phyloP scores from a whole-genome alignment of 2,329 filamentous ascomycete genomes.

The Pleomassaria siparia region DNA sequence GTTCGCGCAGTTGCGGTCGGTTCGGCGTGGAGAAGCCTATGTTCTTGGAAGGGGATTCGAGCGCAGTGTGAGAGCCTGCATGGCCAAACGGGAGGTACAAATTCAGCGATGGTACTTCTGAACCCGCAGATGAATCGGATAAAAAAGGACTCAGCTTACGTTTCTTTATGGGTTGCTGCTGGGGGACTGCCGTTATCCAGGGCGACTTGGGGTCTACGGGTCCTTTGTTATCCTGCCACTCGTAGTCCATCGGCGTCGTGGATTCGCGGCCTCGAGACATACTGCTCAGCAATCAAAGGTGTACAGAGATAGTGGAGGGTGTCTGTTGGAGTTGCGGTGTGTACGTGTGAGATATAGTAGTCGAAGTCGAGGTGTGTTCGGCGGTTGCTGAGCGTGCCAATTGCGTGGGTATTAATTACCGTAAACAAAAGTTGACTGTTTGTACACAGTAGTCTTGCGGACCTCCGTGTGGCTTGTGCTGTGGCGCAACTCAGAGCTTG shows the following conservation, averaged over 20 bases:
- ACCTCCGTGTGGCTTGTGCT: slow-evolving; percentile 5
- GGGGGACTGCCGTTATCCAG: slow-evolving; percentile 43
- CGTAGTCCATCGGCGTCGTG: slow-evolving; percentile 57
- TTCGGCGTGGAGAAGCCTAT: slow-evolving; percentile 36
- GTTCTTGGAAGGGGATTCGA: slow-evolving; percentile 53
- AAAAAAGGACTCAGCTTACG: slow-evolving; percentile 32
- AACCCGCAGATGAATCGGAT: neutral
- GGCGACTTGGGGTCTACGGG: slow-evolving; percentile 51
- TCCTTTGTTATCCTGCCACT: slow-evolving; percentile 52
- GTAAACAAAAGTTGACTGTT: slow-evolving; percentile 10
- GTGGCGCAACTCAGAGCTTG: slow-evolving; percentile 4
- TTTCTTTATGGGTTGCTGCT: slow-evolving; percentile 37
- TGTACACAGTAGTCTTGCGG: slow-evolving; percentile 3
- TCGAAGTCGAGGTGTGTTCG: neutral
- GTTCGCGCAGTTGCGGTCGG: slow-evolving; percentile 51
- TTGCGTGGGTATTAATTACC: too few relatives aligned
- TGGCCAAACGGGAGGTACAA: slow-evolving; percentile 15
- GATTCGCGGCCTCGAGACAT: slow-evolving; percentile 42
- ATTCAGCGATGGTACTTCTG: slow-evolving; percentile 16
- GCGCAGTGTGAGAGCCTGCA: slow-evolving; percentile 38
- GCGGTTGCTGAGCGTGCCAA: slow-evolving; percentile 8
- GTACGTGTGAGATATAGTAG: slow-evolving; percentile 2
- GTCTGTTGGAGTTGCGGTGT: neutral
- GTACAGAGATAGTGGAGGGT: neutral
- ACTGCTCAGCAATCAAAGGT: slow-evolving; percentile 5